Evolutionary conservation across 2,329 filamentous ascomycete species (phyloP).

Genomic region (Fusarium sacchari): DNA sequence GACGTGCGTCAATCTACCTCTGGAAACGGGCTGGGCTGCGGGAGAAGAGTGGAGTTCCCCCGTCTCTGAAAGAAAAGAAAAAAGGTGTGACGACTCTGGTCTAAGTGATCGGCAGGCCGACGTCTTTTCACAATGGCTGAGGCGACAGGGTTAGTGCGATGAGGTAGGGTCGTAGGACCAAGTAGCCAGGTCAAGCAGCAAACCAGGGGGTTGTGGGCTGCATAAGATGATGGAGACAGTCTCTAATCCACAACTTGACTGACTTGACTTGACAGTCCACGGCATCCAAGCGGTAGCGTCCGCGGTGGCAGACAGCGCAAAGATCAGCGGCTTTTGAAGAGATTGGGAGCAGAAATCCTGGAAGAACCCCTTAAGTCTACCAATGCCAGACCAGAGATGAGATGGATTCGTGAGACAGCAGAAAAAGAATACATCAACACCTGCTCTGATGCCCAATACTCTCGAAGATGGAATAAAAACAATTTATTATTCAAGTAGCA

Average conservation of each 20-base stretch:
- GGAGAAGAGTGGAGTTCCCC: slow-evolving; percentile 52
- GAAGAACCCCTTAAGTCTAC: slow-evolving; percentile 13
- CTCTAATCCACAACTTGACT: slow-evolving; percentile 43
- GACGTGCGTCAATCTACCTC: slow-evolving; percentile 54
- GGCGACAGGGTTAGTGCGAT: slow-evolving; percentile 57
- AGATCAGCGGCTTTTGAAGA: slow-evolving; percentile 41
- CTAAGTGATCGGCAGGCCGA: slow-evolving; percentile 65
- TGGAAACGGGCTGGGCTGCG: slow-evolving; percentile 52
- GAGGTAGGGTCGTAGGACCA: slow-evolving; percentile 52
- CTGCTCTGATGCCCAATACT: not conserved
- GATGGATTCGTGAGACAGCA: slow-evolving; percentile 10
- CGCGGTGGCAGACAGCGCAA: slow-evolving; percentile 39
- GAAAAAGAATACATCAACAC: not conserved
- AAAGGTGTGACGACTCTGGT: slow-evolving; percentile 63
- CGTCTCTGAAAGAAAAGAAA: slow-evolving; percentile 45
- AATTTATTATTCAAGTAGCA: slow-evolving; percentile 8
- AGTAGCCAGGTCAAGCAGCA: slow-evolving; percentile 40
- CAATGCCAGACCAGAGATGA: slow-evolving; percentile 1
- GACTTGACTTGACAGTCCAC: slow-evolving; percentile 47
- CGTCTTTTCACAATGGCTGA: slow-evolving; percentile 61
- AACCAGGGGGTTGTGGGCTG: slow-evolving; percentile 49
- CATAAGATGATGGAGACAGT: slow-evolving; percentile 46
- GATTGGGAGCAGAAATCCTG: slow-evolving; percentile 32
- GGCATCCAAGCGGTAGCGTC: slow-evolving; percentile 45
- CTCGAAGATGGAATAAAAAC: not conserved